phyloP scores from a whole-genome alignment of 345 rosid species.

The Mercurialis annua region DNA sequence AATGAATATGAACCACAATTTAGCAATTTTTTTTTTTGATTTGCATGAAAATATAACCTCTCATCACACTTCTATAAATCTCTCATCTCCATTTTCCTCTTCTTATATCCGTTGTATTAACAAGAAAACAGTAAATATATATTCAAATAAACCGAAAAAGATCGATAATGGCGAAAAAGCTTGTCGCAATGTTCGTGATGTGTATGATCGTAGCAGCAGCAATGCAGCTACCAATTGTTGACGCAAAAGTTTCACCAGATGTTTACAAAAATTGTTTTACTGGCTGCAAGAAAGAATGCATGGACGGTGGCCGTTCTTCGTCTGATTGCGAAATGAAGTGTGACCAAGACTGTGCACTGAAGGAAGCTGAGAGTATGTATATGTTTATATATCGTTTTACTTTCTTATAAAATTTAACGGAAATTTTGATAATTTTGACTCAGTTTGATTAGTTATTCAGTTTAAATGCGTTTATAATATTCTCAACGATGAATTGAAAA shows the following conservation, averaged over 20 bases:
- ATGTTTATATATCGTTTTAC: too few species aligned
- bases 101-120: too few species aligned
- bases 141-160: not conserved
- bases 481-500: too few species aligned
- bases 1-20: not conserved
- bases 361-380: constrained; percentile 1
- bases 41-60: not conserved
- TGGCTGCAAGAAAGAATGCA: constrained; percentile 21
- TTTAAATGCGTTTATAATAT: too few species aligned
- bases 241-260: not conserved
- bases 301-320: constrained; percentile 12
- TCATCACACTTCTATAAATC: not conserved
- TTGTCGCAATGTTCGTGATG: constrained; percentile 27
- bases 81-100: not conserved
- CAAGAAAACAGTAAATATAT: not conserved
- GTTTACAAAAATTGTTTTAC: not conserved
- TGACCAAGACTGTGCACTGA: constrained; percentile 24
- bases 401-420: too few species aligned
- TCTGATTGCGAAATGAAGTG: constrained; percentile 38
- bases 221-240: not conserved
- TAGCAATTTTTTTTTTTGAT: not conserved
- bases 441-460: too few species aligned
- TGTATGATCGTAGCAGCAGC: constrained; percentile 28
- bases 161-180: constrained; percentile 32
- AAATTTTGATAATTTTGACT: too few species aligned